Conservation (phyloP, 495 filamentous ascomycete species). For the Letharia columbiana region DNA sequence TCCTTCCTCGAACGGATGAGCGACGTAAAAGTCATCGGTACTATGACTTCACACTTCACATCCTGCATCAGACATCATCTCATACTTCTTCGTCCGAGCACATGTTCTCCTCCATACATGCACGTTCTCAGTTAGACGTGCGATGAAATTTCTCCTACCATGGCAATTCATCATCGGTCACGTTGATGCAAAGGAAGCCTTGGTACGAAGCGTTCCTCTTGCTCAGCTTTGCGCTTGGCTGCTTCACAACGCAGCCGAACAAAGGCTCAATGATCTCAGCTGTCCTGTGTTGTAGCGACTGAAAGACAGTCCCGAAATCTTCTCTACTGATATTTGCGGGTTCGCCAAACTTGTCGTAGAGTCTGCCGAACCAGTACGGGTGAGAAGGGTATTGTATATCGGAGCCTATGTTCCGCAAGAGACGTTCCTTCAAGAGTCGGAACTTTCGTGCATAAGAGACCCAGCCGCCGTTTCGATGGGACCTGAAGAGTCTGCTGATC, state of each 20-base stretch:
- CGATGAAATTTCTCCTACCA: slow-evolving; percentile 2
- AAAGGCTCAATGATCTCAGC: not conserved
- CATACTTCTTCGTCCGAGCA: not conserved
- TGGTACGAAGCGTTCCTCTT: not conserved
- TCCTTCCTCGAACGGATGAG: not conserved
- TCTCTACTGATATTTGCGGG: not conserved
- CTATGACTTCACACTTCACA: not conserved
- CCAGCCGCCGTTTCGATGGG: not conserved
- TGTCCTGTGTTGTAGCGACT: not conserved
- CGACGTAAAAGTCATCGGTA: not conserved
- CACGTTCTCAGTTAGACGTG: not conserved
- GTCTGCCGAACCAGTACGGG: not conserved
- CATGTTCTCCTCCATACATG: not conserved
- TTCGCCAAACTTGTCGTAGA: not conserved
- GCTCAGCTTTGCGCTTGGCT: not conserved
- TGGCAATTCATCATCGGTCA: slow-evolving; percentile 4
- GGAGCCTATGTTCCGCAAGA: not conserved
- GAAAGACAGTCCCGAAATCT: not conserved
- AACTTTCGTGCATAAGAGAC: not conserved
- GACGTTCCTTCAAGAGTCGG: not conserved
- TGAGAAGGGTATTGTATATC: no score
- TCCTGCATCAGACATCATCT: not conserved
- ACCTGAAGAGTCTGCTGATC: not conserved
- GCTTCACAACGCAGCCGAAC: not conserved
- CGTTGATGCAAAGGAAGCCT: not conserved